Evolutionary conservation across 805 yeast genomes (phyloP).

Genomic region (Zygotorulaspora danielsina): DNA sequence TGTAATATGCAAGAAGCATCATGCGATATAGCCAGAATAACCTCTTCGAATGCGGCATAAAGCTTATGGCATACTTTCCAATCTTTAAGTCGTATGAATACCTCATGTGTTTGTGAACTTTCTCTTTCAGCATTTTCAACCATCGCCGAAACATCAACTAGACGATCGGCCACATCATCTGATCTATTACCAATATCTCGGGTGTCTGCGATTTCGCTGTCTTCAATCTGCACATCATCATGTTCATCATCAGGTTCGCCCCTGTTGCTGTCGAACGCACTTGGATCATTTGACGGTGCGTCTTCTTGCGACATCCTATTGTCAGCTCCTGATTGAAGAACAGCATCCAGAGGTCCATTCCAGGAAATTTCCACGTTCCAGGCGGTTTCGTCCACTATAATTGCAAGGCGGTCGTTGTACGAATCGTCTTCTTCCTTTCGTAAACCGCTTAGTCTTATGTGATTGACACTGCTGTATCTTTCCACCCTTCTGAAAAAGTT

Average conservation of each 20-base stretch:
- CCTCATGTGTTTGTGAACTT: conserved; percentile 33
- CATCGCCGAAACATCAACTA: conserved; percentile 22
- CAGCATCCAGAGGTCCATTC: conserved; percentile 34
- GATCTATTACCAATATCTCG: neutral
- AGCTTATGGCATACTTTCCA: conserved; percentile 65
- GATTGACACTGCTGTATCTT: conserved; percentile 53
- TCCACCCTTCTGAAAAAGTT: conserved; percentile 59
- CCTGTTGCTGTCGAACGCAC: neutral
- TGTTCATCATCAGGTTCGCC: conserved; percentile 4
- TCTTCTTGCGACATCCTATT: conserved; percentile 2
- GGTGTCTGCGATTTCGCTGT: conserved; percentile 19
- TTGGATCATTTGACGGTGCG: neutral
- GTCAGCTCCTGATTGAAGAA: conserved; percentile 13
- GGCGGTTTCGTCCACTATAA: conserved; percentile 31
- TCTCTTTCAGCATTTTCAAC: conserved; percentile 26
- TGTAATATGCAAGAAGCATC: conserved; percentile 60
- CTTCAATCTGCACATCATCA: conserved; percentile 22
- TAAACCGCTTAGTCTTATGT: conserved; percentile 45
- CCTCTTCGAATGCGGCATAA: conserved; percentile 56
- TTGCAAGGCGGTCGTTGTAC: conserved; percentile 18
- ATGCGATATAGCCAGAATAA: conserved; percentile 54
- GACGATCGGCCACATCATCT: conserved; percentile 9
- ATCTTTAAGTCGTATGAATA: conserved; percentile 53
- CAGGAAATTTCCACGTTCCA: conserved; percentile 35
- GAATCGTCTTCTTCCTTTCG: conserved; percentile 14